A percentile compares a stretch with the other conserved stretches of the same genome.
phyloP scores from a whole-genome alignment of 2,329 filamentous ascomycete genomes.

The Arthroderma sp. region DNA sequence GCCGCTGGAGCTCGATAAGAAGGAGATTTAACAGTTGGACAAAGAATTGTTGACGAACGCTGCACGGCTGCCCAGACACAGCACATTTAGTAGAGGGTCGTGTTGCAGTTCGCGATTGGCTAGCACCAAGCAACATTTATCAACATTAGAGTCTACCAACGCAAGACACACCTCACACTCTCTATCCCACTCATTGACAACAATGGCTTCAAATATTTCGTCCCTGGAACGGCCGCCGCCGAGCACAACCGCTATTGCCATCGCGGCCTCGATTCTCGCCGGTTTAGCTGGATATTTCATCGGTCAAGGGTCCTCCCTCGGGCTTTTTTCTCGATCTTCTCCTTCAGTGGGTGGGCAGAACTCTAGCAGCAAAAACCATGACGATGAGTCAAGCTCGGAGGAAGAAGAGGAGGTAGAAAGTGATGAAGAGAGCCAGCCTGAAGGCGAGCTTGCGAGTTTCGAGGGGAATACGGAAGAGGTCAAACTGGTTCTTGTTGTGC shows the following conservation, averaged over 20 bases:
- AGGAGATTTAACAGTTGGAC: no score
- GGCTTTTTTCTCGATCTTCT: conserved; percentile 51
- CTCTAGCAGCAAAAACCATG: conserved; percentile 25
- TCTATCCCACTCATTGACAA: background rate
- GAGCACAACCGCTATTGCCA: conserved; percentile 46
- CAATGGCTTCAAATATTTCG: conserved; percentile 4
- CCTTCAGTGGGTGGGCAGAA: conserved; percentile 5
- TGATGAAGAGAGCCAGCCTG: conserved; percentile 53
- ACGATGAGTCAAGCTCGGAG: conserved; percentile 21
- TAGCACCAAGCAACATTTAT: background rate
- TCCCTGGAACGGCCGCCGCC: conserved; percentile 31
- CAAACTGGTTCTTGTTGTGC: conserved; percentile 82
- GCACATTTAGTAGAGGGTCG: no score
- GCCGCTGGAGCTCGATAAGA: no score
- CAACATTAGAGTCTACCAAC: background rate
- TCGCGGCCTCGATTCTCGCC: conserved; percentile 61
- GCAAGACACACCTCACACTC: background rate
- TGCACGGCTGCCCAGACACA: no score
- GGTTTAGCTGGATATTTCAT: conserved; percentile 65
- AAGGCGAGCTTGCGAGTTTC: conserved; percentile 34
- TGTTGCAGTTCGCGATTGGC: no score
- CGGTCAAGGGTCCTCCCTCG: conserved; percentile 52
- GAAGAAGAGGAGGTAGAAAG: conserved; percentile 29
- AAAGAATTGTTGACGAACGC: no score
- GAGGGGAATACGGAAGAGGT: conserved; percentile 61